Evolutionary conservation across 116 monocot species (phyloP), one percentile per base, ranked within the genome.

Genomic region (Zostera marina): DNA sequence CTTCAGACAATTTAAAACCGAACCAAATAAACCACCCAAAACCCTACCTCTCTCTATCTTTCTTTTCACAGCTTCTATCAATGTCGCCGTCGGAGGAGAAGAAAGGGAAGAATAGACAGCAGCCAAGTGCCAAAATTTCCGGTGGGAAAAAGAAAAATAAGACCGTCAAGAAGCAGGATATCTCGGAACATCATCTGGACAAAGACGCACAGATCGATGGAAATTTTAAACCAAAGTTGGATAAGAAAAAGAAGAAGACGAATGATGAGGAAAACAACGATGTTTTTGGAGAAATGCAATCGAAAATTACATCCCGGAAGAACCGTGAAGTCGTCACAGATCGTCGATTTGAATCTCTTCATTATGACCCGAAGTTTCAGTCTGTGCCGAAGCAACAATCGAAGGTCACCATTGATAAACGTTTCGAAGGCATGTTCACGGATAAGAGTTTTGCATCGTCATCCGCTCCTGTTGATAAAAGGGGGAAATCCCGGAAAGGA

Each of bases 351-450:
- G 54, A 67, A 10, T 57, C 86, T 16, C 73, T 73, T 49, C 85
- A 83, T 32, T 78, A 46, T 15, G 96, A 98, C 52, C 96, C 96
- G 23, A 48, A 77, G 69, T 98, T 98, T 64, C 80, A 81, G 76
- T 65, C 73, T 17, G 66, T 81, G 69, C 85, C 77, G 51, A 73
- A 60, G 73, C 54, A 64, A 24, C 76, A 81, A 40, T 61, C 77
- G 26, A 98, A 81, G 76, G 76, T 98, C 25, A 25, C 42, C 22
- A 72, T 98, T 41, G 96, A 89, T 53, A 69, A 73, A 17, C 73
- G 90, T 25, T 98, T 98, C 58, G 26, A 53, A 2, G 47, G 68
- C 20, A 76, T 89, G 55, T 73, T 90, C 42, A 60, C 70, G 1
- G 80, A 90, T 41, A 62, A 71, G 60, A 67, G 70, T 16, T 98